phyloP scores from a whole-genome alignment of 164 flowering plant species.

The Nelumbo lutea region DNA sequence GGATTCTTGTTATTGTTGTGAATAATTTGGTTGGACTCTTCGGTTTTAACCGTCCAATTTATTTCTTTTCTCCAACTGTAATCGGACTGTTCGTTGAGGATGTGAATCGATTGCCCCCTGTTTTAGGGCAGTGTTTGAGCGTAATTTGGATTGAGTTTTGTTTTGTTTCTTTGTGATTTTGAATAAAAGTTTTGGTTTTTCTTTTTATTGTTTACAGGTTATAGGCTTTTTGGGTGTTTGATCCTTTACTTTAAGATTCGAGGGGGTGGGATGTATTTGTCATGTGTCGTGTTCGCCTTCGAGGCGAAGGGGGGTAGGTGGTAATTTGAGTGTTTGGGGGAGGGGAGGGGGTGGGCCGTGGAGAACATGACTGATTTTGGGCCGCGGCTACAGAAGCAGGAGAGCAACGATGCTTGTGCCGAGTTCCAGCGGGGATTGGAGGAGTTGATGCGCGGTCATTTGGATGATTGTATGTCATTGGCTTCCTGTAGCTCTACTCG shows the following conservation, averaged over 20 bases:
- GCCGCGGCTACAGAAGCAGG: constrained; percentile 60
- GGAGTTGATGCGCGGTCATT: constrained; percentile 61
- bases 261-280: constrained; percentile 2
- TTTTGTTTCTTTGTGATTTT: background rate
- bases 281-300: constrained; percentile 6
- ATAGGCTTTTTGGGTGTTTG: constrained; percentile 7
- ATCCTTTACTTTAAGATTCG: constrained; percentile 7
- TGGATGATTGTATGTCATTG: constrained; percentile 66
- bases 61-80: background rate
- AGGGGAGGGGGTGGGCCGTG: background rate
- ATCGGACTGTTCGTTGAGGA: no score
- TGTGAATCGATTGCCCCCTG: background rate
- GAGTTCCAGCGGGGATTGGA: constrained; percentile 62
- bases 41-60: background rate
- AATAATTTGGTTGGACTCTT: background rate
- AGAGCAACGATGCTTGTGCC: constrained; percentile 31
- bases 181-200: constrained; percentile 7
- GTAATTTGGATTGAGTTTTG: background rate
- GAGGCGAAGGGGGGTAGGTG: background rate
- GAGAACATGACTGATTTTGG: constrained; percentile 39
- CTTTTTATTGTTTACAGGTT: background rate
- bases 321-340: background rate
- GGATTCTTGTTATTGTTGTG: background rate
- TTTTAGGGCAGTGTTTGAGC: background rate
- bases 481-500: constrained; percentile 53